Percentiles rank a stretch among this genome's conserved stretches.
phyloP scores from a whole-genome alignment of 169 alveolate species.

The Eimeria acervulina region DNA sequence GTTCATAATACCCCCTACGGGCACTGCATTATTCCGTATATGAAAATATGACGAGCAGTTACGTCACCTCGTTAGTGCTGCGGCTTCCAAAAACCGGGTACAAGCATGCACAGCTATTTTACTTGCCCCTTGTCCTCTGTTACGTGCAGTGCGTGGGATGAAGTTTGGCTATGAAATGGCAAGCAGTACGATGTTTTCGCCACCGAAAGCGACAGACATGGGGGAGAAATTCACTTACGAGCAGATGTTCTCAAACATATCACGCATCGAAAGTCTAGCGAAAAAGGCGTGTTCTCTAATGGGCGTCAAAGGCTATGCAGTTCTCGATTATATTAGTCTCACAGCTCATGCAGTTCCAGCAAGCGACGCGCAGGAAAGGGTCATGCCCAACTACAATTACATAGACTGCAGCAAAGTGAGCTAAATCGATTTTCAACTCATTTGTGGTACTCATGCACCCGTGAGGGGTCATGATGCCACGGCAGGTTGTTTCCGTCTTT shows the following conservation, averaged over 20 bases:
- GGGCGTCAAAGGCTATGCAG: conserved; percentile 36
- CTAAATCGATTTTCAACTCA: neutral
- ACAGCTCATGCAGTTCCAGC: conserved; percentile 67
- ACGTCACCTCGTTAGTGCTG: no score
- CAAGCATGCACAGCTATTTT: neutral
- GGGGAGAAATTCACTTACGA: no score
- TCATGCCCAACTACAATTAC: conserved; percentile 39
- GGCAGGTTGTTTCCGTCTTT: neutral
- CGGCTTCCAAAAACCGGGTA: neutral
- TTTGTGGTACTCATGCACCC: no score
- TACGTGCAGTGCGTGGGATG: conserved; percentile 54
- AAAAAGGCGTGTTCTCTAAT: conserved; percentile 7
- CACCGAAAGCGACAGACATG: neutral
- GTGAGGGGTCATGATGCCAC: neutral
- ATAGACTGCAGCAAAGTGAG: conserved; percentile 58
- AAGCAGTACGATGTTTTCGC: neutral
- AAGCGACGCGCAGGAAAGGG: conserved; percentile 4
- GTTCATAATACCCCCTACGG: neutral
- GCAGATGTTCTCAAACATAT: neutral
- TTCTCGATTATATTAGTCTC: conserved; percentile 4
- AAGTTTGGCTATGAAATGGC: conserved; percentile 70
- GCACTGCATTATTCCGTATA: neutral
- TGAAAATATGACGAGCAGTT: no score
- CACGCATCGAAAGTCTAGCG: neutral
- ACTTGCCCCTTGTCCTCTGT: neutral